phyloP scores from a whole-genome alignment of 495 filamentous ascomycete genomes.

The Podospora fimiseda region DNA sequence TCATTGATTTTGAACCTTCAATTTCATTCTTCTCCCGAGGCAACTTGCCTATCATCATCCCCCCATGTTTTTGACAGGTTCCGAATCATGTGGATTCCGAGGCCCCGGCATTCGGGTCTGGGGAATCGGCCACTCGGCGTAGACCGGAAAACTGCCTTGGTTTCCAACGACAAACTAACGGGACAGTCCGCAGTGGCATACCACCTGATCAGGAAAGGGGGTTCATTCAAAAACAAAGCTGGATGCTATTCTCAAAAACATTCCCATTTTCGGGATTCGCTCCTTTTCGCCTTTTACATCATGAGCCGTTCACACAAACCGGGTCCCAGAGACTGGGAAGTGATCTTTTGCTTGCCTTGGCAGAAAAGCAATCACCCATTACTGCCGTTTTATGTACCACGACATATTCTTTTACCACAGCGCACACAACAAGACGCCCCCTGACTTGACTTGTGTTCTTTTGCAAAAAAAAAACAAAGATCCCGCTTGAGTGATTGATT shows the following conservation, averaged over 20 bases:
- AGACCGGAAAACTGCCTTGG: slow-evolving; percentile 14
- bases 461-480: slow-evolving; percentile 12
- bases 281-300: slow-evolving; percentile 4
- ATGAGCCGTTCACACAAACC: too few species aligned
- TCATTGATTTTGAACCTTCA: too few species aligned
- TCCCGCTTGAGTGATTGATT: slow-evolving; percentile 23
- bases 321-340: too few species aligned
- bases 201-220: too few species aligned
- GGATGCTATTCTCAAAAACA: neutral
- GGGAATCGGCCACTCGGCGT: slow-evolving; percentile 20
- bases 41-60: neutral
- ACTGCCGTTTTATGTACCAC: slow-evolving; percentile 12
- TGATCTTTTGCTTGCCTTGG: too few species aligned
- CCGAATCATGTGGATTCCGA: slow-evolving; percentile 21
- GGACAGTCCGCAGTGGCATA: neutral
- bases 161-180: slow-evolving; percentile 7
- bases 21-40: neutral
- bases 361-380: too few species aligned
- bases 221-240: too few species aligned
- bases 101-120: slow-evolving; percentile 19
- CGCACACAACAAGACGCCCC: too few species aligned
- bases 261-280: slow-evolving; percentile 21
- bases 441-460: too few species aligned
- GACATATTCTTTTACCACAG: slow-evolving; percentile 12
- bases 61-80: slow-evolving; percentile 2